Evolutionary conservation across 2,329 filamentous ascomycete genomes (phyloP).

Genomic region (Pseudomassariella vexata): DNA sequence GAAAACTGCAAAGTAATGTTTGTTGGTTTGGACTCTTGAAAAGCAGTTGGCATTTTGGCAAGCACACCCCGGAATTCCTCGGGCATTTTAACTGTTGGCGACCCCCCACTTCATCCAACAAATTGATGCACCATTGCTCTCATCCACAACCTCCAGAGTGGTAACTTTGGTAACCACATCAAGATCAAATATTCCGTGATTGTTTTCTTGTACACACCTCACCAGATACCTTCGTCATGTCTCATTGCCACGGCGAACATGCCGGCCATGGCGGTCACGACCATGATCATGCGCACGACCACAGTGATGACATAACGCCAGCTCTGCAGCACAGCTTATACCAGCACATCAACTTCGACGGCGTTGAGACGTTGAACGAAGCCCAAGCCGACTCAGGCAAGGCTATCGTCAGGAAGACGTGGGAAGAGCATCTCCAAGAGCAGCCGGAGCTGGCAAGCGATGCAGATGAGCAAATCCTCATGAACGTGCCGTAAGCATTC

Average conservation of each 20-base stretch:
- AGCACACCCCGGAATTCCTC: too few species aligned
- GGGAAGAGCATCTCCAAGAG: conserved; percentile 68
- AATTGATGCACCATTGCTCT: too few species aligned
- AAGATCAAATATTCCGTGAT: too few species aligned
- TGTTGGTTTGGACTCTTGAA: too few species aligned
- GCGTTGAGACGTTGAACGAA: conserved; percentile 83
- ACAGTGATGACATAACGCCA: conserved; percentile 86
- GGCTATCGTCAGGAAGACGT: conserved; percentile 82
- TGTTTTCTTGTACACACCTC: too few species aligned
- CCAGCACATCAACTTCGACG: conserved; percentile 84
- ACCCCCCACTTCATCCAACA: too few species aligned
- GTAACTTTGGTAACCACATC: too few species aligned
- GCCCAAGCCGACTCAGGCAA: conserved; percentile 60
- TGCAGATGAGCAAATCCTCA: conserved; percentile 87
- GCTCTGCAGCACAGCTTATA: conserved; percentile 89
- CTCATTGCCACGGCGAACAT: conserved; percentile 46
- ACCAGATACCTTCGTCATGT: too few species aligned
- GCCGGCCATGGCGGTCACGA: conserved; percentile 43
- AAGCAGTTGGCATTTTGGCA: too few species aligned
- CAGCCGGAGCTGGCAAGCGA: conserved; percentile 78
- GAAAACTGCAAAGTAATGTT: too few species aligned
- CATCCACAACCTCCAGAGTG: too few species aligned
- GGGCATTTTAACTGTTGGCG: too few species aligned
- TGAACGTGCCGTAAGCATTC: conserved; percentile 74
- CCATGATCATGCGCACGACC: conserved; percentile 66